These are phyloP conservation scores for Mycosarcoma maydis DNA, from an alignment of 1,284 basidiomycete species.

Conservation along the genomic window DNA sequence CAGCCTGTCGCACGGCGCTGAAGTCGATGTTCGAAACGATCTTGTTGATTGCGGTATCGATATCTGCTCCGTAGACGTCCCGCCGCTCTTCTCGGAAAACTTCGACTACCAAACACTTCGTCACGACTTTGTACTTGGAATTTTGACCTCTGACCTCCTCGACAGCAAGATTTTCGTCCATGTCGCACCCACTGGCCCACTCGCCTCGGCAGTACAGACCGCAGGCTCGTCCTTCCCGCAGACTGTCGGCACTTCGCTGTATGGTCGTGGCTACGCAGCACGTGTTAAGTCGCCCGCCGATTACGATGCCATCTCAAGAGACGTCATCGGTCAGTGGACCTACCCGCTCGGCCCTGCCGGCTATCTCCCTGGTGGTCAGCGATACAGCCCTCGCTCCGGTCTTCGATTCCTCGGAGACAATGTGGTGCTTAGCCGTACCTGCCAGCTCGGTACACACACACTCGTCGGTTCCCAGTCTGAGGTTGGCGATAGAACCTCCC, in stretches of 20 bases:
- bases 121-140: slow-evolving; percentile 93
- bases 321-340: slow-evolving; percentile 89
- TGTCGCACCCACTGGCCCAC: slow-evolving; percentile 71
- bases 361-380: slow-evolving; percentile 78
- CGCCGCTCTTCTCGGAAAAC: slow-evolving; percentile 96
- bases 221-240: slow-evolving; percentile 75
- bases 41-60: slow-evolving; percentile 79
- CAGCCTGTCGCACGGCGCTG: slow-evolving; percentile 63
- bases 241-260: slow-evolving; percentile 76
- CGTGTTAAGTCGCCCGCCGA: slow-evolving; percentile 56
- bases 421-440: slow-evolving; percentile 44
- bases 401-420: slow-evolving; percentile 52
- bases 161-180: slow-evolving; percentile 95
- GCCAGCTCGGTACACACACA: slow-evolving; percentile 42
- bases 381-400: slow-evolving; percentile 40
- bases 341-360: slow-evolving; percentile 94
- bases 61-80: slow-evolving; percentile 80
- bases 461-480: slow-evolving; percentile 46
- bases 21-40: slow-evolving; percentile 85
- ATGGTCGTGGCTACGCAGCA: slow-evolving; percentile 72
- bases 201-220: slow-evolving; percentile 30
- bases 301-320: slow-evolving; percentile 71
- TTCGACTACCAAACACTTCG: slow-evolving; percentile 95
- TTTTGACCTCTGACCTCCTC: slow-evolving; percentile 91
- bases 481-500: slow-evolving; percentile 72